Percentiles rank a stretch among this genome's conserved stretches.
These are phyloP conservation scores for Cordyceps militaris DNA, from an alignment of 2,329 filamentous ascomycete genomes.

Conservation along the genomic window DNA sequence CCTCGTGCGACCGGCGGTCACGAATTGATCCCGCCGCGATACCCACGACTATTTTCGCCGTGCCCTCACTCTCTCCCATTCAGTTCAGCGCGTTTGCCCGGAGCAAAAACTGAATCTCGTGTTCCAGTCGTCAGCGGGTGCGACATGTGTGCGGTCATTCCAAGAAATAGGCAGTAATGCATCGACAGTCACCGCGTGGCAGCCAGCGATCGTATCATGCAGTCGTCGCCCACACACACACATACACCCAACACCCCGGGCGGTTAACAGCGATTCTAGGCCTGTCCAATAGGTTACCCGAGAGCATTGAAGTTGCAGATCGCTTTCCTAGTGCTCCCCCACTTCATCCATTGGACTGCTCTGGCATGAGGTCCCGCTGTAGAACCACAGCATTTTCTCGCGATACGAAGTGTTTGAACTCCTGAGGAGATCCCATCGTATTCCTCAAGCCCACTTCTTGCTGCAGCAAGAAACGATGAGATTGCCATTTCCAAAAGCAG, in stretches of 20 bases:
- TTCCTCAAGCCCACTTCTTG: neutral
- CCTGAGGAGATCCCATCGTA: no score
- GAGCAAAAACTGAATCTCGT: no score
- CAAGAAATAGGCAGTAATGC: neutral
- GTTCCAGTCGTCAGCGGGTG: neutral
- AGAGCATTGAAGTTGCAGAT: neutral
- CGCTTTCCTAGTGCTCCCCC: neutral
- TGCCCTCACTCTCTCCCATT: no score
- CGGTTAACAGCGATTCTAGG: neutral
- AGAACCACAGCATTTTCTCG: no score
- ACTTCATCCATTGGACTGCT: neutral
- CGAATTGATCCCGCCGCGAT: neutral
- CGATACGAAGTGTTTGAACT: no score
- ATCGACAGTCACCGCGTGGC: neutral
- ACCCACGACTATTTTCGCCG: neutral
- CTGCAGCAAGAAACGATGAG: neutral
- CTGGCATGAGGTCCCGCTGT: no score
- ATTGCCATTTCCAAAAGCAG: neutral
- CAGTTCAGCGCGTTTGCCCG: neutral
- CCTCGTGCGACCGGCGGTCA: neutral
- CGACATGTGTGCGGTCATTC: neutral
- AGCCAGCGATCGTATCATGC: constrained; percentile 3
- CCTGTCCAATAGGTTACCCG: neutral
- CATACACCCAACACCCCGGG: neutral
- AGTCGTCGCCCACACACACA: neutral